Evolutionary conservation across 495 filamentous ascomycete species (phyloP).

Genomic region (Podospora pseudoanserina): DNA sequence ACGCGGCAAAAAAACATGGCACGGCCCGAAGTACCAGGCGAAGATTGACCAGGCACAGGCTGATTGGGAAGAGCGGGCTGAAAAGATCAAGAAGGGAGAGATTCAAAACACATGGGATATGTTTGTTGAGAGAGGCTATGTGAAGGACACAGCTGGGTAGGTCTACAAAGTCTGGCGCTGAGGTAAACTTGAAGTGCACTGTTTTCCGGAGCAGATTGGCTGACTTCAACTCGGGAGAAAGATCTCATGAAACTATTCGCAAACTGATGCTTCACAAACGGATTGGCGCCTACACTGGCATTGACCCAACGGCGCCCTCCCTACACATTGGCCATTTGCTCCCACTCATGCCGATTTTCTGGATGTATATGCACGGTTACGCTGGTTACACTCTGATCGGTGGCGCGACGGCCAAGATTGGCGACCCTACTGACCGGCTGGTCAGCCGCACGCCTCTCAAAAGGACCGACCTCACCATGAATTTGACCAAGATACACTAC

Average conservation of each 20-base stretch:
- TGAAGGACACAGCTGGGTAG: conserved; percentile 81
- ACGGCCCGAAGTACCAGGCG: conserved; percentile 43
- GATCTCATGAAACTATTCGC: conserved; percentile 60
- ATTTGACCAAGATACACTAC: conserved; percentile 71
- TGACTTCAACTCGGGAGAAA: conserved; percentile 12
- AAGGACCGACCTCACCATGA: conserved; percentile 56
- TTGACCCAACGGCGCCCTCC: conserved; percentile 89
- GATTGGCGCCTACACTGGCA: conserved; percentile 78
- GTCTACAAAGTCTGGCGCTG: conserved; percentile 20
- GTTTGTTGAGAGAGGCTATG: conserved; percentile 73
- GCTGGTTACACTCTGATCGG: conserved; percentile 73
- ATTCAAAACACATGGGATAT: conserved; percentile 60
- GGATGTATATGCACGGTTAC: conserved; percentile 85
- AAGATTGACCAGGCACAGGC: conserved; percentile 53
- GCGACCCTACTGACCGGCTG: conserved; percentile 79
- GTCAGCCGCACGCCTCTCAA: conserved; percentile 60
- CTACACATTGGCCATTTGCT: conserved; percentile 91
- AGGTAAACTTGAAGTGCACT: not conserved
- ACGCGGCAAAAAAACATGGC: conserved; percentile 20
- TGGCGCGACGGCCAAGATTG: conserved; percentile 78
- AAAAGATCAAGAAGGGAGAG: conserved; percentile 58
- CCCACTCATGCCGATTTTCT: conserved; percentile 90
- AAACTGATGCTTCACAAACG: conserved; percentile 64
- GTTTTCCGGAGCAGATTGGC: not conserved
- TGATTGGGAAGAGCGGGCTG: conserved; percentile 55